These are phyloP conservation scores for Cryoendolithus antarcticus DNA, from an alignment of 2,329 filamentous ascomycete genomes.

Conservation along the genomic window DNA sequence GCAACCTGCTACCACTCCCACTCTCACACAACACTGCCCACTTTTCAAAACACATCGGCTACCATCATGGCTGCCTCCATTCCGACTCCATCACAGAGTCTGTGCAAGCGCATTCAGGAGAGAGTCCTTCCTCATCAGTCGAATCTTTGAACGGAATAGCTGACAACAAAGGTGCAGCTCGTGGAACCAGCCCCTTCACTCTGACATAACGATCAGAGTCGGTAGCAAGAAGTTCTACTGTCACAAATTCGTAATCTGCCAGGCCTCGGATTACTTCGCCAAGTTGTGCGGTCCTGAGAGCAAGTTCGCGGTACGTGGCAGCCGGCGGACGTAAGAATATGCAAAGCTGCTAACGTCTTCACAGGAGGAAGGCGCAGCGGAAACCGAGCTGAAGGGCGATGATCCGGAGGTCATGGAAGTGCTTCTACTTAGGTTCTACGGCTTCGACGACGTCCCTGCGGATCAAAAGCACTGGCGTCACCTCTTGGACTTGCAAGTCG, in stretches of 20 bases:
- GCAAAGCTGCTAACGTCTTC: background rate
- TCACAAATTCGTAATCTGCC: constrained; percentile 3
- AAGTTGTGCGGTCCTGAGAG: background rate
- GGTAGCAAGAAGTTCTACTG: background rate
- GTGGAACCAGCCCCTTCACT: constrained; percentile 2
- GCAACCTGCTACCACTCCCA: too few relatives aligned
- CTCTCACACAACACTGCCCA: too few relatives aligned
- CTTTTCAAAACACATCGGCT: too few relatives aligned
- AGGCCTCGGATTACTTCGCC: background rate
- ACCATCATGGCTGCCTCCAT: too few relatives aligned
- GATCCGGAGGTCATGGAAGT: background rate
- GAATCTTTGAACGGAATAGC: too few relatives aligned
- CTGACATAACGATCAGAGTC: constrained; percentile 1
- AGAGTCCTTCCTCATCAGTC: too few relatives aligned
- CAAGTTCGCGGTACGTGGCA: background rate
- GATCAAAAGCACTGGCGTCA: background rate
- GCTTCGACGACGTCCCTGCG: background rate
- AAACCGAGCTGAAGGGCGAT: background rate
- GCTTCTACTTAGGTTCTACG: constrained; percentile 1
- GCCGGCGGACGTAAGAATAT: background rate
- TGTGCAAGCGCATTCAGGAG: too few relatives aligned
- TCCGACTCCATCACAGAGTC: too few relatives aligned
- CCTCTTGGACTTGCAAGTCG: background rate
- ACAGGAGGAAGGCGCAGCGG: background rate
- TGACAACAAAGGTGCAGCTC: background rate